These are phyloP conservation scores for Boletus reticuloceps DNA, from an alignment of 768 basidiomycete species.

Conservation along the genomic window DNA sequence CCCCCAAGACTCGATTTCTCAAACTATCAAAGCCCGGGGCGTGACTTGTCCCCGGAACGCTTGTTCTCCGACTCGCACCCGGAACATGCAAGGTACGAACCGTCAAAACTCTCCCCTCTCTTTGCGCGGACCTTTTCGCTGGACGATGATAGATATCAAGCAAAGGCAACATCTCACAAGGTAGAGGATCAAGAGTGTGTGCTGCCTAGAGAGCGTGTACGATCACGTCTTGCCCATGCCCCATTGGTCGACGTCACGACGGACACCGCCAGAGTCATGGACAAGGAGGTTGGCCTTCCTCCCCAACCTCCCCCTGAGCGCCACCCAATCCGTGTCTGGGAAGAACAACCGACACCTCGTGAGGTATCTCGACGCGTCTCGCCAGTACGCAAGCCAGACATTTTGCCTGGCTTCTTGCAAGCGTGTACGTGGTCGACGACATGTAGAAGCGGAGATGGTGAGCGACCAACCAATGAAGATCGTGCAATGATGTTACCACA, in stretches of 20 bases:
- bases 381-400: neutral
- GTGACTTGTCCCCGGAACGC: constrained; percentile 14
- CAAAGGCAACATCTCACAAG: neutral
- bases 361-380: constrained; percentile 14
- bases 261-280: neutral
- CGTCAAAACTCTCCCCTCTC: constrained; percentile 11
- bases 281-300: neutral
- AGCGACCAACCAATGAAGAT: neutral
- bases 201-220: constrained; percentile 2
- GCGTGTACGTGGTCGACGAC: neutral
- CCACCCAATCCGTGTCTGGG: constrained; percentile 29
- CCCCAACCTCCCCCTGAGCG: constrained; percentile 9
- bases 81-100: constrained; percentile 13
- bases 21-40: constrained; percentile 13
- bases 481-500: neutral
- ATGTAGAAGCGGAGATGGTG: neutral
- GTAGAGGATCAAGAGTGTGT: constrained; percentile 4
- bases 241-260: neutral
- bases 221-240: constrained; percentile 1
- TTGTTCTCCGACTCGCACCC: constrained; percentile 6
- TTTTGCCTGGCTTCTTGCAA: neutral
- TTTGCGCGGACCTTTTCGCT: neutral
- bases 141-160: constrained; percentile 7
- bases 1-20: constrained; percentile 10
- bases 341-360: constrained; percentile 14